Percentiles rank a stretch among this genome's conserved stretches.
phyloP scores from a whole-genome alignment of 768 basidiomycete genomes.

The Lactarius sanguifluus region DNA sequence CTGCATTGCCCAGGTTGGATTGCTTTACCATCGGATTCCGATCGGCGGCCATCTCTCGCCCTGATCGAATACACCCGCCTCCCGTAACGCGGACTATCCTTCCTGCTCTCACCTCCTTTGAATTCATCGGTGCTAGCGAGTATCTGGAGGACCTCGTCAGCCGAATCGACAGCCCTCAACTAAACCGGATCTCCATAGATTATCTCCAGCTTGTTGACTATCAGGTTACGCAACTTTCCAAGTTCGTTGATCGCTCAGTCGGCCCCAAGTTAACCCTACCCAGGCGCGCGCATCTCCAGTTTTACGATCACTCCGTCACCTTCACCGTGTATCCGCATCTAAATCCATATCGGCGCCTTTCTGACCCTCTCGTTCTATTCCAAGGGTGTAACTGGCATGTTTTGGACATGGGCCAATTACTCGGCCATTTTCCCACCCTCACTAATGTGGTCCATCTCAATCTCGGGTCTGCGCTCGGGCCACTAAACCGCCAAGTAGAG shows the following conservation, averaged over 20 bases:
- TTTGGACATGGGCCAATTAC: neutral
- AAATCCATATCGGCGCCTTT: no score
- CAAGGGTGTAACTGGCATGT: fast-evolving
- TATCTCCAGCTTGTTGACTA: neutral
- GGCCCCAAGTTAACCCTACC: neutral
- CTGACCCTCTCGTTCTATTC: neutral
- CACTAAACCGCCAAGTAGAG: no score
- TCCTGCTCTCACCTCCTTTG: neutral
- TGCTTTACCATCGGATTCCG: neutral
- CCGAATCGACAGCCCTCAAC: neutral
- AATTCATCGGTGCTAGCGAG: neutral
- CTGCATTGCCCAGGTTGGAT: neutral
- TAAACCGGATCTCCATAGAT: neutral
- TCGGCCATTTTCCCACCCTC: neutral
- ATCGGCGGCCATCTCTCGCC: no score
- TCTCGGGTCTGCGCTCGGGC: no score
- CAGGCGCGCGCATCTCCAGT: no score
- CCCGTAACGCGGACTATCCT: neutral
- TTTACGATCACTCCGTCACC: no score
- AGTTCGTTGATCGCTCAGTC: neutral
- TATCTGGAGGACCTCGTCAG: neutral
- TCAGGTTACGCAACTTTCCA: no score
- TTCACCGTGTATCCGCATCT: no score
- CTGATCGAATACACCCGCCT: neutral
- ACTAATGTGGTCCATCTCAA: no score